Evolutionary conservation across 306 rosid species (phyloP), one percentile per base, ranked within the genome.

Genomic region (Astragalus glycyphyllos): DNA sequence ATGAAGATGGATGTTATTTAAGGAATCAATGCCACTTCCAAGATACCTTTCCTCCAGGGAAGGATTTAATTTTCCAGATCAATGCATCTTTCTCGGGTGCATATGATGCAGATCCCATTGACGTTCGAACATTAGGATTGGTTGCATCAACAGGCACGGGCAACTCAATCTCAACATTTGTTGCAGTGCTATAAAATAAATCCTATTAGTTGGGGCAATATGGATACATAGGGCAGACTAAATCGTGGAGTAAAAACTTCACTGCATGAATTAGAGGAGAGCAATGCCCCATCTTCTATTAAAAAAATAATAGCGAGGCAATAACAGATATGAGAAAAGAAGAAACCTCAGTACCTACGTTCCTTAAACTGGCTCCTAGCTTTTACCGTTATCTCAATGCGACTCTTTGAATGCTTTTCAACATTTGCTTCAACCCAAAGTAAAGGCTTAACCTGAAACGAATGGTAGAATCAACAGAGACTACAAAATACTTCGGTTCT

Each of bases 331-430:
- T 8, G 34, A 51, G 47, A 75, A 57, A 14, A 38, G 68, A 32
- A 40, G 46, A 34, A 51, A 61, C 74, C 12, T 41, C 54, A 58
- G 55, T 87, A 92, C 98, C 98, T 92, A 32, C 98, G 97, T 86
- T 92, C 98, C 96, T 92, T 92, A 81, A 86, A 92, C 82, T 92
- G 98, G 83, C 98, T 92, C 79, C 98, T 86, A 58, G 98, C 96
- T 76, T 92, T 92, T 67, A 92, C 98, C 86, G 80, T 84, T 38
- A 92, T 88, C 88, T 92, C 98, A 14, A 92, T 84, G 68, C 98
- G 96, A 65, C 97, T 92, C 81, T 92, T 92, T 38, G 98, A 92
- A 78, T 92, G 98, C 82, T 85, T 90, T 84, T 92, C 98, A 79
- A 92, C 88, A 82, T 78, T 96, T 83, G 93, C 96, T 90, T 92